These are phyloP conservation scores for Penicillium corylophilum DNA, from an alignment of 2,329 filamentous ascomycete genomes.

Conservation along the genomic window DNA sequence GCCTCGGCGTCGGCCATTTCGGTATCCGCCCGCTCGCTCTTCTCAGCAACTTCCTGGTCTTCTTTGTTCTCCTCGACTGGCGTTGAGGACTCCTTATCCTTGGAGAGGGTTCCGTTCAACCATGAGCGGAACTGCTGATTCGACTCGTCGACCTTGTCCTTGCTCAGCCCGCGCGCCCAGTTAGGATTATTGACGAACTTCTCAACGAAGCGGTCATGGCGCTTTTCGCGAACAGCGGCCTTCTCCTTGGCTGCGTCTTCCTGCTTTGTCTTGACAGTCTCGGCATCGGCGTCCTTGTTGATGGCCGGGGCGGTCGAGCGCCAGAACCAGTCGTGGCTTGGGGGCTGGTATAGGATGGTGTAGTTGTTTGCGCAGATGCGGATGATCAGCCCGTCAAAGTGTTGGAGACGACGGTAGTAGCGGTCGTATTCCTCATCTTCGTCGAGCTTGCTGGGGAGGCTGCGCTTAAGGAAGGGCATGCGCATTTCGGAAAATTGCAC, in stretches of 20 bases:
- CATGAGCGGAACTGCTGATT: constrained; percentile 50
- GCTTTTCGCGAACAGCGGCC: constrained; percentile 40
- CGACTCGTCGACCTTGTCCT: constrained; percentile 50
- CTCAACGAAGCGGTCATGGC: constrained; percentile 50
- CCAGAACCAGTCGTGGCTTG: constrained; percentile 71
- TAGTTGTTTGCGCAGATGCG: constrained; percentile 76
- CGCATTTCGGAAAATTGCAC: constrained; percentile 64
- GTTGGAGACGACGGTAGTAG: constrained; percentile 53
- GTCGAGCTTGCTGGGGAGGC: constrained; percentile 62
- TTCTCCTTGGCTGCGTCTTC: constrained; percentile 32
- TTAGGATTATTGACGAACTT: constrained; percentile 54
- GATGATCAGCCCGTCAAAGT: constrained; percentile 67
- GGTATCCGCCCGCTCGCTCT: constrained; percentile 24
- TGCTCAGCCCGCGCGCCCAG: constrained; percentile 52
- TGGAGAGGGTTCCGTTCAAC: constrained; percentile 37
- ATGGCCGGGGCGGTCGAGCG: constrained; percentile 30
- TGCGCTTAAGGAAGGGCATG: constrained; percentile 69
- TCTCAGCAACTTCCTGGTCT: constrained; percentile 8
- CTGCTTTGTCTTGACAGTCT: constrained; percentile 28
- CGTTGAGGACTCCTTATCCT: constrained; percentile 13
- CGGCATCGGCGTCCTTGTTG: constrained; percentile 17
- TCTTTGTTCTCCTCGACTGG: constrained; percentile 18
- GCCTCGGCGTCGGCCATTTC: constrained; percentile 40
- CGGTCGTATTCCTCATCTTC: constrained; percentile 63
- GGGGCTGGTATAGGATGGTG: constrained; percentile 73